Base-by-base conservation (phyloP, 176 grass and related monocot genomes). In the Echinochloa phyllopogon region DNA sequence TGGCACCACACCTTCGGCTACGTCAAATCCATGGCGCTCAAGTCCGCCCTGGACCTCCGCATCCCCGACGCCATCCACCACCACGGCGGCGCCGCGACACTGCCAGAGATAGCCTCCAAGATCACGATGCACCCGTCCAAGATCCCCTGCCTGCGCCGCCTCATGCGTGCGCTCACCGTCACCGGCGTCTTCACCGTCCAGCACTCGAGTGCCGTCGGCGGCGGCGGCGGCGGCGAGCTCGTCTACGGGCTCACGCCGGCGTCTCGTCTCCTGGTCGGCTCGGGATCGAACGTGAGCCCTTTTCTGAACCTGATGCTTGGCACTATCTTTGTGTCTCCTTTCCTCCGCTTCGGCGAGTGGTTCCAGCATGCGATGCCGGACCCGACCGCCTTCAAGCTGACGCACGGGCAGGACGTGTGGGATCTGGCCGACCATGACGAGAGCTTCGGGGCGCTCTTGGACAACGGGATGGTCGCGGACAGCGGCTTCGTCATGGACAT, bases 381-480 rank as follows among this genome's bases (percentile, higher is more conserved):
- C 2, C 20, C 33, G 21, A 60, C n/a, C n/a, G 40, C 59, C 38
- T 72, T 82, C 16, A 17, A 82, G 80, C 27, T 12, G 9, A 29
- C 12, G 23, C 80, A 82, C 5, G 80, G 80, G 15, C 16, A 72
- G 5, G 45, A 4, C 3, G 0, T 2, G 2, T 93, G 81, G 76
- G 80, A 87, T 16, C 0, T 90, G n/a, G 59, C 76, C 8, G 0
- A 9, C 4, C 11, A 60, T 5, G 5, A 69, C 39, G 7, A 69
- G 0, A 40, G 47, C 0, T 77, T 89, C 4, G 89, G 76, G 37
- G 8, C 15, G 0, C 15, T 87, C 29, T 38, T 87, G 23, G 87
- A 93, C 68, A 80, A 81, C 3, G 84, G 17, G 5, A 90, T 93
- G 91, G 69, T 77, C 20, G 25, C 49, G 0, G 91, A 93, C 39